Conservation (phyloP, 176 grass and related monocot species). For the Cymbopogon citratus region DNA sequence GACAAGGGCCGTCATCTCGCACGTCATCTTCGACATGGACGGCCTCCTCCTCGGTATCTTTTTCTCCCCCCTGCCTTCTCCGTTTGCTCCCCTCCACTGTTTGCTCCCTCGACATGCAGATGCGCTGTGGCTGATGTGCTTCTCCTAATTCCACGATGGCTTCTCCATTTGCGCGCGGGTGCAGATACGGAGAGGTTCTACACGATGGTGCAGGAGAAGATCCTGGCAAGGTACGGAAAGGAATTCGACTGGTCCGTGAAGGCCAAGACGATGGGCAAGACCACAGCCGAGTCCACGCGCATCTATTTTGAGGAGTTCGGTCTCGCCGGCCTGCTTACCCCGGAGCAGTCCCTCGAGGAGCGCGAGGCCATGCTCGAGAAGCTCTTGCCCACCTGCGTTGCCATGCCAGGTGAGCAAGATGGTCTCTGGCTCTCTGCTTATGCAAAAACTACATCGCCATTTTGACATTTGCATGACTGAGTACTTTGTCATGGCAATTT, state of each 20-base stretch:
- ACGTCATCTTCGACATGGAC: constrained; percentile 96
- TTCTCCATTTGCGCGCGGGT: neutral
- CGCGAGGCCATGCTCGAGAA: constrained; percentile 67
- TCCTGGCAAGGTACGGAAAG: constrained; percentile 73
- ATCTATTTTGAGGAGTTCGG: constrained; percentile 71
- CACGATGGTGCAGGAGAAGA: constrained; percentile 87
- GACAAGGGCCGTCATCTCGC: constrained; percentile 37
- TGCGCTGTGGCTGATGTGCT: neutral
- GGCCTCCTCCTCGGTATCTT: constrained; percentile 71
- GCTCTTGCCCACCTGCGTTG: constrained; percentile 63
- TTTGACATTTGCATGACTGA: neutral
- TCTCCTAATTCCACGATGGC: neutral
- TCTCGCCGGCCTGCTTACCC: constrained; percentile 59
- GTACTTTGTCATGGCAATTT: neutral
- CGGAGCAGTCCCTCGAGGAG: constrained; percentile 72
- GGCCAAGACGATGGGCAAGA: constrained; percentile 96
- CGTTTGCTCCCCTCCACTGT: no score
- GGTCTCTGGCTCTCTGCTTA: neutral
- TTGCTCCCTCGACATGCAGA: no score
- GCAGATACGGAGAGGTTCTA: constrained; percentile 94
- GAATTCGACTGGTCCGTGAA: constrained; percentile 86
- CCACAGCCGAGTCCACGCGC: constrained; percentile 57
- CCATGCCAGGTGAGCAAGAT: constrained; percentile 53
- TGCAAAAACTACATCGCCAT: neutral
- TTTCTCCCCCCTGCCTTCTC: no score